A percentile compares a stretch with the other conserved stretches of the same genome.
phyloP scores from a whole-genome alignment of 345 rosid species.

The Eucalyptus cloeziana region DNA sequence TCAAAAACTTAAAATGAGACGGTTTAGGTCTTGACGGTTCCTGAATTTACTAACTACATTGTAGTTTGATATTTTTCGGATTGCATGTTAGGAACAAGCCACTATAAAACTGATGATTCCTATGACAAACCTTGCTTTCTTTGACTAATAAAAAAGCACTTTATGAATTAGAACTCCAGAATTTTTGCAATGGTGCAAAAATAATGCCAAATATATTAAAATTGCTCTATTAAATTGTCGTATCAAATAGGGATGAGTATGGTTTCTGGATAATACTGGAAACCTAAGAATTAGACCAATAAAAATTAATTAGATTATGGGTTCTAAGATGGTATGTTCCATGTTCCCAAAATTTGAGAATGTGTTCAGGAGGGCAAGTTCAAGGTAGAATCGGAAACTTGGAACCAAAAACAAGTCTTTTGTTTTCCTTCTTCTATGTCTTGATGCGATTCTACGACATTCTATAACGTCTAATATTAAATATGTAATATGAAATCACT shows the following conservation, averaged over 20 bases:
- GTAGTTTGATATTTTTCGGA: accelerated
- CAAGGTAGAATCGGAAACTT: accelerated
- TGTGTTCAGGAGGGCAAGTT: accelerated
- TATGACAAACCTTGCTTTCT: neutral
- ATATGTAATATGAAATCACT: accelerated
- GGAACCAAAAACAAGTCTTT: too few species aligned
- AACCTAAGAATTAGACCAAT: too few species aligned
- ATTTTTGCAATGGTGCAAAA: neutral
- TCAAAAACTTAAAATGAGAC: neutral
- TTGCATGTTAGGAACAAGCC: neutral
- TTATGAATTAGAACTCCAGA: neutral
- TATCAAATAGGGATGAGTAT: too few species aligned
- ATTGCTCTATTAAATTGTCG: neutral
- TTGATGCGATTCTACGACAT: accelerated
- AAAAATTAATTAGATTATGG: too few species aligned
- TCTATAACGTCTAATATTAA: too few species aligned
- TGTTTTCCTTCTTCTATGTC: too few species aligned
- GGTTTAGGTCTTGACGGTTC: neutral
- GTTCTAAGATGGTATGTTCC: neutral
- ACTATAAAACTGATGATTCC: accelerated
- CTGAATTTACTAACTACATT: accelerated
- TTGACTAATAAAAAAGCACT: accelerated
- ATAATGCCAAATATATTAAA: neutral
- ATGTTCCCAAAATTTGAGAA: too few species aligned
- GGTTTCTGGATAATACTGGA: accelerated